Base-by-base conservation (phyloP, 1,284 basidiomycete species). In the Sanghuangporus weigelae region DNA sequence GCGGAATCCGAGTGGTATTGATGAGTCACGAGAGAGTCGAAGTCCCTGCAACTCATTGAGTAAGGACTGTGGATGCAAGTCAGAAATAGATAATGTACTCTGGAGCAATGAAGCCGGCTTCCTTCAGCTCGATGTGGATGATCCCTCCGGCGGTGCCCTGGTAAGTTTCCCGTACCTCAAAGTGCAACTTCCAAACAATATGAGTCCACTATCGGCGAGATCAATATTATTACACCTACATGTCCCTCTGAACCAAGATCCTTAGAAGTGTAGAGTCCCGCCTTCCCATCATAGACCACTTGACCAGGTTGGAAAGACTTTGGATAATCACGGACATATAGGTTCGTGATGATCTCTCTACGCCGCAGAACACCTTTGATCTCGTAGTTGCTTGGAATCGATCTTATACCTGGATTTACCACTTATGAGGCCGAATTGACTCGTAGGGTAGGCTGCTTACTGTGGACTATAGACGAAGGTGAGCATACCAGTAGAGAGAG, bases 221-320 rank as follows among this genome's bases (percentile, higher is more conserved):
- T 44, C 38, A 19, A 46, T 19, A n/a, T 14, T 46, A n/a, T 14
- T 14, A 46, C 2, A 46, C 36, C 16, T 10, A 54, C 53, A 56
- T 35, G 39, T 21, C 60, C 55, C 4, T 57, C 51, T 12, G 19
- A 40, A 35, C 39, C 38, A 10, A 64, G 57, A 19, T 64, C 59
- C 5, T 56, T 54, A 12, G 53, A 39, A 3, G 57, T 40, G 44
- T 42, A 64, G 19, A 64, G 57, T 7, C 40, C 40, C 1, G 63
- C 63, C 12, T 59, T 54, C 35, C 63, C 63, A 19, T 64, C 63
- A 44, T 48, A 64, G 6, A 48, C 57, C 10, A 55, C 57, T 39
- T 53, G 48, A 21, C 50, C 57, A 19, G 40, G 50, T 23, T 53
- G 56, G 35, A 63, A 63, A 31, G 48, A 23, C 1, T 54, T 39